Percentiles rank a stretch among this genome's conserved stretches.
Evolutionary conservation across 805 yeast species (phyloP).

Genomic region (Lipomyces orientalis): DNA sequence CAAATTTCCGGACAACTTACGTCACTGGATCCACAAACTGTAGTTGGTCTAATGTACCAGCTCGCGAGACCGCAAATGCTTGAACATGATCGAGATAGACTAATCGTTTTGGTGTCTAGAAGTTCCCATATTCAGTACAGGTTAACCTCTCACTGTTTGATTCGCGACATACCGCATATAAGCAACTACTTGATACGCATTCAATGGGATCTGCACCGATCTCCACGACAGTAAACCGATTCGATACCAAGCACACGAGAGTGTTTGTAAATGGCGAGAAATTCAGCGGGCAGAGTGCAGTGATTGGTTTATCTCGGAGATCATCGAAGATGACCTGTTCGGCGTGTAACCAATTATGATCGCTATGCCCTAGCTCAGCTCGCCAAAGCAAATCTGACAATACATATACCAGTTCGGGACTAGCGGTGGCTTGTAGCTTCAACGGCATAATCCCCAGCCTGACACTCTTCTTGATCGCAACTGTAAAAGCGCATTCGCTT

Average conservation of each 20-base stretch:
- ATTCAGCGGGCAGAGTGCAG: background rate
- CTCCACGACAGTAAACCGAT: conserved; percentile 16
- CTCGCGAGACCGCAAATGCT: conserved; percentile 20
- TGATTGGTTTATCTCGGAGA: conserved; percentile 3
- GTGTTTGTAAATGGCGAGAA: background rate
- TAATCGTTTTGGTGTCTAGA: conserved; percentile 20
- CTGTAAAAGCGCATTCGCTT: background rate
- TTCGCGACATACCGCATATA: conserved; percentile 7
- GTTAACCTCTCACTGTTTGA: background rate
- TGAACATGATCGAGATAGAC: conserved; percentile 17
- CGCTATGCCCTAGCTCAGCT: background rate
- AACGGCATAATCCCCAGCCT: conserved; percentile 27
- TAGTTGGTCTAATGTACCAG: background rate
- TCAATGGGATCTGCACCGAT: conserved; percentile 17
- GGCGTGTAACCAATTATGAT: conserved; percentile 10
- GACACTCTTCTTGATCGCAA: background rate
- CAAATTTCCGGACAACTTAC: background rate
- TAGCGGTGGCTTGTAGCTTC: conserved; percentile 13
- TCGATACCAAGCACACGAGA: conserved; percentile 5
- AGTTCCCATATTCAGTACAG: background rate
- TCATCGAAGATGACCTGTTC: conserved; percentile 24
- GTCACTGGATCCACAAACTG: conserved; percentile 23
- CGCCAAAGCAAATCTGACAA: conserved; percentile 26
- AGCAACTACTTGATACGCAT: conserved; percentile 8
- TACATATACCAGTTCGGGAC: conserved; percentile 13